phyloP scores from a whole-genome alignment of 108 stramenopile species.

The Chaetoceros tenuissimus region DNA sequence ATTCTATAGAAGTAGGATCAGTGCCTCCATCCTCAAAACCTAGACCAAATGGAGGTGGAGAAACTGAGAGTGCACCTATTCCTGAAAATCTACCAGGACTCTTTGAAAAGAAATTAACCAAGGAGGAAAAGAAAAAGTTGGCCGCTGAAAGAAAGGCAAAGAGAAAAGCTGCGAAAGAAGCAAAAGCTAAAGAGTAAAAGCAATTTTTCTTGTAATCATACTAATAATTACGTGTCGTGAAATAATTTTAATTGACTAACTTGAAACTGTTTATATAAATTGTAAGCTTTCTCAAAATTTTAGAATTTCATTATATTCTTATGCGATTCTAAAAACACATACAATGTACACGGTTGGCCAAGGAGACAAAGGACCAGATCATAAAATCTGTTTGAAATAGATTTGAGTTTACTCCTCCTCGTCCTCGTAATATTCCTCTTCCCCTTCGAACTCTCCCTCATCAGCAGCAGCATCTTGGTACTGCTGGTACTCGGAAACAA shows the following conservation, averaged over 20 bases:
- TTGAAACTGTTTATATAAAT: no score
- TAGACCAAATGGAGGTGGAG: slow-evolving; percentile 24
- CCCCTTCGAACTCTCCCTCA: slow-evolving; percentile 31
- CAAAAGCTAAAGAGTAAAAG: slow-evolving; percentile 5
- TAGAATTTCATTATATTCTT: no score
- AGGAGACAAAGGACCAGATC: no score
- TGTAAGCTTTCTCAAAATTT: no score
- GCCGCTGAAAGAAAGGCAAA: slow-evolving; percentile 63
- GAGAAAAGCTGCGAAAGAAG: slow-evolving; percentile 67
- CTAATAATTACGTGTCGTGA: no score
- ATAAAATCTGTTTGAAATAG: no score
- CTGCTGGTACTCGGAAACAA: slow-evolving; percentile 93
- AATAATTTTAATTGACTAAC: no score
- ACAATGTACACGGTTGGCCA: no score
- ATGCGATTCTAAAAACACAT: no score
- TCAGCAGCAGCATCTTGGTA: slow-evolving; percentile 88
- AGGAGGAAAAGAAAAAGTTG: slow-evolving; percentile 84
- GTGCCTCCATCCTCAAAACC: slow-evolving; percentile 73
- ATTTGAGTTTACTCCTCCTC: neutral
- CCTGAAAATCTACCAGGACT: slow-evolving; percentile 37
- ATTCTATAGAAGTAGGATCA: slow-evolving; percentile 38
- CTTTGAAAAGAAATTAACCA: slow-evolving; percentile 82
- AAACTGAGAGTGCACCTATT: neutral
- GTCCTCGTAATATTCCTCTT: neutral
- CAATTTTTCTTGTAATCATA: no score